Base-by-base conservation (phyloP, 257 asterid genomes). In the Solanum tacnaense region DNA sequence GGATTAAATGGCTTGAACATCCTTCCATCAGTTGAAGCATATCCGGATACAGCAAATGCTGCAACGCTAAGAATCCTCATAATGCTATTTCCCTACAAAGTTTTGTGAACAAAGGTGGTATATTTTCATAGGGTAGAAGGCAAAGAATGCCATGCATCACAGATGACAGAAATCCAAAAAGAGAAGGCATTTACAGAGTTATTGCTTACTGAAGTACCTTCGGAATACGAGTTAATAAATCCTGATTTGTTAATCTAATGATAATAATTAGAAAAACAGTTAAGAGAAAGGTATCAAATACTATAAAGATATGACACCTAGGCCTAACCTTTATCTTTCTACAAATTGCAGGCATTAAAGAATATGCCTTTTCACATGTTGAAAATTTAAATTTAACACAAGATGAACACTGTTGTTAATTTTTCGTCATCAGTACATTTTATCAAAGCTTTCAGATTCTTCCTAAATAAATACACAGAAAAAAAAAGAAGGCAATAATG, bases 11-110 rank as follows among this genome's bases (percentile, higher is more conserved):
- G 88, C 88, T 86, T 86, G 88, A 13, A 86, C 16, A 71, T 56
- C 60, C 88, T 86, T 86, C 83, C 88, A 32, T 86, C 88, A n/a
- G 88, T 86, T 31, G 88, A 86, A 73, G 88, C 88, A 44, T 86
- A 86, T 86, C 88, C 88, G 7, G 88, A 86, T 86, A 41, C 88
- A 73, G 88, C 84, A 86, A 86, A 86, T 32, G 88, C 88, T 32
- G 88, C 88, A 23, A 86, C 74, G 5, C 83, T 86, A 86, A 86
- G 84, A 49, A 86, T 86, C 88, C 88, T 86, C 84, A 49, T 72
- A 86, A 86, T 25, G 84, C 84, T 72, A 71, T 86, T 86, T 21
- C 88, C 88, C 88, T 86, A 49, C 84, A 86, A 86, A 62, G 27
- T 46, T 81, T 81, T 81, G 85, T 2, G 9, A 27, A 46, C 67